Base-by-base conservation (phyloP, 352 stramenopile species). In the Globisporangium recalcitrans region DNA sequence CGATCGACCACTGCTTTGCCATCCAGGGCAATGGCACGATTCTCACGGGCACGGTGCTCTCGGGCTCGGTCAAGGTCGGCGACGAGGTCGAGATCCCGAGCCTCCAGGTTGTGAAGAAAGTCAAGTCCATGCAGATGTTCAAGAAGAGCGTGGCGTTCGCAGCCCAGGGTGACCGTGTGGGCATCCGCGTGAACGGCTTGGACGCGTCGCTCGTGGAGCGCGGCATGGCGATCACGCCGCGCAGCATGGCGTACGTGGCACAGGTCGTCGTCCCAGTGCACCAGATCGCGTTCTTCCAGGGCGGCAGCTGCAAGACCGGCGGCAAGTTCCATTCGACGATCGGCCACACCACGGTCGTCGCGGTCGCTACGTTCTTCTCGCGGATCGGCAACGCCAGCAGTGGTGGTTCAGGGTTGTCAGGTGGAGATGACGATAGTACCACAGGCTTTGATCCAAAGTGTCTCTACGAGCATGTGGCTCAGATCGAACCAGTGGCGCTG, bases 111-210 rank as follows among this genome's bases (percentile, higher is more conserved):
- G 81, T 90, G 58, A 89, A 96, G 36, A 99, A 98, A 69, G 88
- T 99, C 60, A 99, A 99, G 69, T 97, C 85, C 27, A 90, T 99
- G 65, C 97, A 99, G 75, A 98, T 98, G 81, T 99, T 99, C 73
- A 92, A 95, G 69, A 78, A 87, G 49, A 82, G 86, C 24, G 95
- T 98, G 4, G 60, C 77, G 32, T 26, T 29, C 1, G 91, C 81
- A 16, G 69, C 70, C 14, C 93, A 98, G 72, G 97, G 97, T 2
- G 97, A 99, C 81, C 86, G 98, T 38, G 95, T 98, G 6, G 98
- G 93, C 3, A 78, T 99, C 26, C 98, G 96, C 42, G 86, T 99
- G 34, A 80, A 81, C 32, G 80, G 75, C 1, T 60, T 90, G 3
- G 82, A 95, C 56, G 66, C 80, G 27, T 65, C 73, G 22, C 65